These are phyloP conservation scores for Claviceps sp. DNA, from an alignment of 2,329 filamentous ascomycete species.

Conservation along the genomic window DNA sequence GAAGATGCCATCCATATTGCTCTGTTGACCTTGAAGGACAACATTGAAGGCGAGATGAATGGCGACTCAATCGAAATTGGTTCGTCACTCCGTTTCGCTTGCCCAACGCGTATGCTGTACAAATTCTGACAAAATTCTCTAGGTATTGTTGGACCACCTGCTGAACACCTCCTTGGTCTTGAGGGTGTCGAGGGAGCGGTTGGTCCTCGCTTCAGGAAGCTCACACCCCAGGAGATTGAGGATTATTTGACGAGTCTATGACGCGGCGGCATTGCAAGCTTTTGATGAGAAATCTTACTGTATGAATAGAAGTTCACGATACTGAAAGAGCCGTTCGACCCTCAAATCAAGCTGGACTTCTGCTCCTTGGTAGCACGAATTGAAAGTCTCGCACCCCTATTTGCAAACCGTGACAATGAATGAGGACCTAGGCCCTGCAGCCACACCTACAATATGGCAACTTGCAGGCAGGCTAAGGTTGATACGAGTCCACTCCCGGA, in stretches of 20 bases:
- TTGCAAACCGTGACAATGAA: conserved; percentile 29
- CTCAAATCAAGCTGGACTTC: not conserved
- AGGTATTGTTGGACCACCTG: conserved; percentile 93
- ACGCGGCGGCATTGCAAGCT: conserved; percentile 19
- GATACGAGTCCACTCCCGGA: conserved; percentile 24
- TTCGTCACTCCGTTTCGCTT: conserved; percentile 26
- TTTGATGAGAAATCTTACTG: conserved; percentile 21
- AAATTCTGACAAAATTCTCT: conserved; percentile 8
- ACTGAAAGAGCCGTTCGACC: conserved; percentile 17
- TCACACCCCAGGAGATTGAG: conserved; percentile 96
- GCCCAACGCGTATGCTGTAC: not conserved
- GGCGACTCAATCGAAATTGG: conserved; percentile 97
- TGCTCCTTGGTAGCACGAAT: not conserved
- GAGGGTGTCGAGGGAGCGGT: conserved; percentile 77
- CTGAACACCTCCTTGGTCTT: conserved; percentile 81
- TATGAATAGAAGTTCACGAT: conserved; percentile 32
- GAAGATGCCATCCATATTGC: conserved; percentile 99
- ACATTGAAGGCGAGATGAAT: conserved; percentile 98
- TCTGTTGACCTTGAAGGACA: conserved; percentile 93
- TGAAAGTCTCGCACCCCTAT: not conserved
- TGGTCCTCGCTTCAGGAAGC: conserved; percentile 81
- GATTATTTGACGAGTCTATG: conserved; percentile 98
- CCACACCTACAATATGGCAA: conserved; percentile 26
- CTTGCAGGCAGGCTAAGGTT: conserved; percentile 14
- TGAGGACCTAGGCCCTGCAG: conserved; percentile 34